phyloP scores from a whole-genome alignment of 345 rosid species.

The Melaleuca quinquenervia region DNA sequence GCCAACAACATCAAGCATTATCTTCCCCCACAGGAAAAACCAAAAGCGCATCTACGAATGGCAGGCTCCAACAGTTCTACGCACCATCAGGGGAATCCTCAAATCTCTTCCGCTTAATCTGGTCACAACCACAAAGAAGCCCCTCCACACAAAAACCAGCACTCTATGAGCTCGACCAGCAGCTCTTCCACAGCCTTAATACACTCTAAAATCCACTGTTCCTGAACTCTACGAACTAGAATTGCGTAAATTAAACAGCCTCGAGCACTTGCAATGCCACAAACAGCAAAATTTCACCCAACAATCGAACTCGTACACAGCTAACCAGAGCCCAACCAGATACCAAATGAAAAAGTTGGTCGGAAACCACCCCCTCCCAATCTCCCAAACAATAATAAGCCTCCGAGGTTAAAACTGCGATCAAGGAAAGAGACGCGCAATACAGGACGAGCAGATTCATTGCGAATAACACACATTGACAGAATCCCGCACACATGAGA shows the following conservation, averaged over 20 bases:
- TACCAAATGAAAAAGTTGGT: not conserved
- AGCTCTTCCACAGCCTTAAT: not conserved
- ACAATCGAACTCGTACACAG: not conserved
- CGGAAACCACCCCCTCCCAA: no score
- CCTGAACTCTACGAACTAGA: not conserved
- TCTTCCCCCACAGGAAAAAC: not conserved
- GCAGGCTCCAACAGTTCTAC: no score
- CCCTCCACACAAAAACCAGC: not conserved
- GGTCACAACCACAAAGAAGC: not conserved
- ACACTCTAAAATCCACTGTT: not conserved
- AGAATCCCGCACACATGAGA: not conserved
- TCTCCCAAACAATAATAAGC: no score
- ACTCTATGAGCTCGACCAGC: not conserved
- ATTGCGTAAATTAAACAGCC: not conserved
- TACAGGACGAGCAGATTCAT: not conserved
- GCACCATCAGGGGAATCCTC: not conserved
- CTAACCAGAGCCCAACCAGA: not conserved
- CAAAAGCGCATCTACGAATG: not conserved
- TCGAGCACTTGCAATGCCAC: not conserved
- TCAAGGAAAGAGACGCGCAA: not conserved
- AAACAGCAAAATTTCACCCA: not conserved
- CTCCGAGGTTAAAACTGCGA: not conserved
- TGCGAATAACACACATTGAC: not conserved
- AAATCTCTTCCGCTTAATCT: not conserved
- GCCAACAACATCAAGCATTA: not conserved